These are phyloP conservation scores for Syzygium malaccense DNA, from an alignment of 441 rosid genomes.

Conservation along the genomic window DNA sequence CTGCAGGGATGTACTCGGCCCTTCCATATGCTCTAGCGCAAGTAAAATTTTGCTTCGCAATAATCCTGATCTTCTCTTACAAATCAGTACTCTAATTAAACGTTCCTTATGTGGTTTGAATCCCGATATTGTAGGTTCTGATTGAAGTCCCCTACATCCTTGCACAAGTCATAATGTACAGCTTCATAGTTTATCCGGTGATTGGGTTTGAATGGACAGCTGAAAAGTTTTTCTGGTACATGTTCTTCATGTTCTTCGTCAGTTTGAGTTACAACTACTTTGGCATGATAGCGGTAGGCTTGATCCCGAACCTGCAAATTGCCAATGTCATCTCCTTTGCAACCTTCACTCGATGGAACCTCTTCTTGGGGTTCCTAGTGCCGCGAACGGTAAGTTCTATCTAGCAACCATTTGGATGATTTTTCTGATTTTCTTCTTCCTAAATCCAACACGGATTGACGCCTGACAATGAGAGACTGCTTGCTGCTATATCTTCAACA, in stretches of 20 bases:
- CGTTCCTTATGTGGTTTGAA: background rate
- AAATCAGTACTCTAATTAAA: background rate
- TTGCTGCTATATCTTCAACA: background rate
- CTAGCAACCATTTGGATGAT: background rate
- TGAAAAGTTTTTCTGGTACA: background rate
- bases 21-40: background rate
- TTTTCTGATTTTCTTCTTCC: background rate
- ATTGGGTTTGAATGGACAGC: background rate
- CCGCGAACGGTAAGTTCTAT: background rate
- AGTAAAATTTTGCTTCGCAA: background rate
- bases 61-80: background rate
- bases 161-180: background rate
- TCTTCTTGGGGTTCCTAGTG: background rate
- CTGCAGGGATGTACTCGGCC: background rate
- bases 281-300: background rate
- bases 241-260: background rate
- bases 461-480: background rate
- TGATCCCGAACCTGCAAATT: background rate
- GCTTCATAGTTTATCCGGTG: background rate
- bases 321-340: background rate
- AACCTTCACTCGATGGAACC: background rate
- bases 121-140: background rate
- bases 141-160: background rate
- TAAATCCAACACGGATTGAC: background rate
- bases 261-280: background rate